Evolutionary conservation across 2,329 filamentous ascomycete species (phyloP).

Genomic region (Ascochyta lentis): DNA sequence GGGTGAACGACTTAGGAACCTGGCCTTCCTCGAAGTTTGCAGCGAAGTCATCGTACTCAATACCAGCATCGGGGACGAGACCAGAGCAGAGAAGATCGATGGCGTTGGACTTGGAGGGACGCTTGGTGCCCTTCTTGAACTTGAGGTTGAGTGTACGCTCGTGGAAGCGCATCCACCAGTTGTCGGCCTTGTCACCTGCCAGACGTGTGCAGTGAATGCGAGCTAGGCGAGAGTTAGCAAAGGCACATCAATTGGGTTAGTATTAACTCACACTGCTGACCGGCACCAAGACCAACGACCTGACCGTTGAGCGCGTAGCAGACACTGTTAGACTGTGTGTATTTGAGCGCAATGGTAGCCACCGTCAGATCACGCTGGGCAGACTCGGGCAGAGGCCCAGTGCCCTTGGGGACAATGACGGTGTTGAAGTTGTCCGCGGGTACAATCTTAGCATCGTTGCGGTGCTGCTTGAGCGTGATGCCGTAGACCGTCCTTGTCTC

Average conservation of each 20-base stretch:
- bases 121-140: conserved; percentile 98
- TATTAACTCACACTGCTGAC: conserved; percentile 73
- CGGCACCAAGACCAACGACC: conserved; percentile 90
- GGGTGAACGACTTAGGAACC: conserved; percentile 80
- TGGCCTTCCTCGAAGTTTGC: conserved; percentile 78
- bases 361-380: conserved; percentile 91
- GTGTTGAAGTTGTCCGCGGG: conserved; percentile 81
- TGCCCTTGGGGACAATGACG: conserved; percentile 85
- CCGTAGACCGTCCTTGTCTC: conserved; percentile 92
- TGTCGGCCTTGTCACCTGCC: conserved; percentile 97
- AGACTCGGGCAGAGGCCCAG: conserved; percentile 73
- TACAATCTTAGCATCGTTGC: conserved; percentile 88
- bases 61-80: conserved; percentile 80
- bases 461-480: conserved; percentile 84
- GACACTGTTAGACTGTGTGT: conserved; percentile 97
- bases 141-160: conserved; percentile 84
- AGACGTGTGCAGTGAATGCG: conserved; percentile 98
- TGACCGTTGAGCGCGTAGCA: conserved; percentile 96
- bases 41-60: conserved; percentile 88
- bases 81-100: conserved; percentile 95
- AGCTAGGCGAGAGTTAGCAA: conserved; percentile 45
- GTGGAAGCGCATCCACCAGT: conserved; percentile 99
- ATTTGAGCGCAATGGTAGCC: conserved; percentile 96
- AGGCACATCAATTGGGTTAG: background rate
- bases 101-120: conserved; percentile 96